Base-by-base conservation (phyloP, 148 eudicot species). In the Gaultheria prostrata region DNA sequence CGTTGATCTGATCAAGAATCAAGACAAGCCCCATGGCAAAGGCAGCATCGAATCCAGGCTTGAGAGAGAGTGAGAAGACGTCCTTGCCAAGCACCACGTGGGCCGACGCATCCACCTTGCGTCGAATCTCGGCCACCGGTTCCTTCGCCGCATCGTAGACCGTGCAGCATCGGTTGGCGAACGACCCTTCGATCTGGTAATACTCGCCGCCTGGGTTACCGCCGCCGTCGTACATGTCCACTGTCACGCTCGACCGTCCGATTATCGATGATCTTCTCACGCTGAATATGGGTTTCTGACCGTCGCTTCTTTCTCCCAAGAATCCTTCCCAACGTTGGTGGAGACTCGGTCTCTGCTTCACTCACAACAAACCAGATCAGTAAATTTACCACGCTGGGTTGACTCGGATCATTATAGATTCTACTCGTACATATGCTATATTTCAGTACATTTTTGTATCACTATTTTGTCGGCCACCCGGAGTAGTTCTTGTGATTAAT, bases 301-400 rank as follows among this genome's bases (percentile, higher is more conserved):
- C 93, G 1, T 93, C 93, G 1, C 8, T 61, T 63, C 92, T 82
- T 80, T 96, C 99, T 46, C 99, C 98, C 49, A 85, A 1, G 83
- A 85, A 94, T 0, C 99, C 99, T 74, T 96, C 99, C 99, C 99
- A 96, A 46, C 99, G 88, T 43, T 96, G 94, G 83, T 96, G 98
- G 53, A 96, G 82, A 85, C 98, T 96, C 78, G 94, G 95, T 82
- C 99, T 89, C 99, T 96, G 84, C 75, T 76, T 57, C 82, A 18
- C 4, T 26, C 82, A 30, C 4, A 45, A 17, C 83, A 81, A 81
- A 45, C 2, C 9, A 48, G 8, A 35, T 76, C 17, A 67, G 18
- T 13, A 35, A 15, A 70, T 70, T 43, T 15, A 33, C 3, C 75
- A 32, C 20, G 3, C 21, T 71, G 76, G 46, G 76, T 71, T 71